phyloP scores from a whole-genome alignment of 139 green algal species.

The Axilococcus clingmanii region DNA sequence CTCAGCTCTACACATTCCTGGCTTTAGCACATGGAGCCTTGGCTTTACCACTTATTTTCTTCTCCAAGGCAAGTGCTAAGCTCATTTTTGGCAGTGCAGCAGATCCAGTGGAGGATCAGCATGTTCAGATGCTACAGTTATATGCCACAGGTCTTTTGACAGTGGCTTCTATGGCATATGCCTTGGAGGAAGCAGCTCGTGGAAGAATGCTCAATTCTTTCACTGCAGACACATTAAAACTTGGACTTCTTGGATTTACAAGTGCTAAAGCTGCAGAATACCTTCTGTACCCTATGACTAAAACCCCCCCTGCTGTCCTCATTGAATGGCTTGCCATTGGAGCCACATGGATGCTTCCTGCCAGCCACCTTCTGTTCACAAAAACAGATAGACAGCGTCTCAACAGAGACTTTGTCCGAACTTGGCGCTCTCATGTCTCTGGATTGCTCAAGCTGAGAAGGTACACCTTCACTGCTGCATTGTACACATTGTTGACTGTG shows the following conservation, averaged over 20 bases:
- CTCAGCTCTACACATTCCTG: slow-evolving; percentile 15
- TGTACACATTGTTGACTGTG: background rate
- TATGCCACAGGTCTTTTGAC: slow-evolving; percentile 4
- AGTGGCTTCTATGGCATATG: background rate
- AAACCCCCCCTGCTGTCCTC: background rate
- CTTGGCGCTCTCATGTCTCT: background rate
- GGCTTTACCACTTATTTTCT: slow-evolving; percentile 3
- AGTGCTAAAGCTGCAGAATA: background rate
- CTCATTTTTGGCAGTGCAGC: slow-evolving; percentile 17
- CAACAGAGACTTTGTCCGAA: slow-evolving; percentile 10
- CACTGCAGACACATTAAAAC: slow-evolving; percentile 17
- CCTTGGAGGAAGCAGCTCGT: slow-evolving; percentile 6
- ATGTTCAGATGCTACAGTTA: slow-evolving; percentile 13
- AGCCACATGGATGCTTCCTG: slow-evolving; percentile 9
- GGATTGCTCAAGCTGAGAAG: background rate
- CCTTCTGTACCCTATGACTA: background rate
- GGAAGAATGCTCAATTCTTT: background rate
- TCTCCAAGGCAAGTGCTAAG: slow-evolving; percentile 3
- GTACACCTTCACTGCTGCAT: background rate
- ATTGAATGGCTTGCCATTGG: background rate
- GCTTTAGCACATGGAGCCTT: background rate
- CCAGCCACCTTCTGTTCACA: slow-evolving; percentile 3
- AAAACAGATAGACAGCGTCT: slow-evolving; percentile 2
- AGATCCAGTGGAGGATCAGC: slow-evolving; percentile 14
- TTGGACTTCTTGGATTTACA: background rate